Evolutionary conservation across 202 grass and related monocot genomes (phyloP).

Genomic region (Saccharum hybrid): DNA sequence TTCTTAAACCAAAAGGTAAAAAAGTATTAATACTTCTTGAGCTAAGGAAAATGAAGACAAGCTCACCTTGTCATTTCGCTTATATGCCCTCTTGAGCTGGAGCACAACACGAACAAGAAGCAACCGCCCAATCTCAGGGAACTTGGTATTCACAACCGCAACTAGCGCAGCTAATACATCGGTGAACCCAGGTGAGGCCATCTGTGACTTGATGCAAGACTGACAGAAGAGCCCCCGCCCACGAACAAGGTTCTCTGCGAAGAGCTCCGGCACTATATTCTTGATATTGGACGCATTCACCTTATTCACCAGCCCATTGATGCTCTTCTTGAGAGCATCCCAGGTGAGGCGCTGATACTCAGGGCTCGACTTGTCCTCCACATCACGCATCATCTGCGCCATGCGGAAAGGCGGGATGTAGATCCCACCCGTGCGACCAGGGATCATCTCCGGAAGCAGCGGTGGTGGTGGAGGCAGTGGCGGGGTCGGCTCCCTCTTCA

Average conservation of each 20-base stretch:
- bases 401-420: conserved; percentile 89
- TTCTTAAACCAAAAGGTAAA: neutral
- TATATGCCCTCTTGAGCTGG: conserved; percentile 95
- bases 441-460: conserved; percentile 57
- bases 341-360: conserved; percentile 87
- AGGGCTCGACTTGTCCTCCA: conserved; percentile 81
- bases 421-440: conserved; percentile 79
- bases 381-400: conserved; percentile 92
- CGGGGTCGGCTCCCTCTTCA: conserved; percentile 46
- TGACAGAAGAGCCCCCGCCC: conserved; percentile 91
- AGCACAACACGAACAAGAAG: conserved; percentile 79
- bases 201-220: conserved; percentile 91
- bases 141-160: conserved; percentile 89
- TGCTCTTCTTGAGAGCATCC: conserved; percentile 94
- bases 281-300: conserved; percentile 95
- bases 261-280: conserved; percentile 88
- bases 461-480: conserved; percentile 52
- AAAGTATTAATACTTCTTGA: conserved; percentile 17
- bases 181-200: conserved; percentile 91
- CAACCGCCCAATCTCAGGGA: conserved; percentile 77
- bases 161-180: conserved; percentile 85
- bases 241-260: conserved; percentile 88
- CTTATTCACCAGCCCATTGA: conserved; percentile 92
- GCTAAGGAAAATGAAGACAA: neutral
- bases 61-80: conserved; percentile 77